Evolutionary conservation across 192 early-diverging fungal genomes (phyloP).

Genomic region (Coemansia sp.): DNA sequence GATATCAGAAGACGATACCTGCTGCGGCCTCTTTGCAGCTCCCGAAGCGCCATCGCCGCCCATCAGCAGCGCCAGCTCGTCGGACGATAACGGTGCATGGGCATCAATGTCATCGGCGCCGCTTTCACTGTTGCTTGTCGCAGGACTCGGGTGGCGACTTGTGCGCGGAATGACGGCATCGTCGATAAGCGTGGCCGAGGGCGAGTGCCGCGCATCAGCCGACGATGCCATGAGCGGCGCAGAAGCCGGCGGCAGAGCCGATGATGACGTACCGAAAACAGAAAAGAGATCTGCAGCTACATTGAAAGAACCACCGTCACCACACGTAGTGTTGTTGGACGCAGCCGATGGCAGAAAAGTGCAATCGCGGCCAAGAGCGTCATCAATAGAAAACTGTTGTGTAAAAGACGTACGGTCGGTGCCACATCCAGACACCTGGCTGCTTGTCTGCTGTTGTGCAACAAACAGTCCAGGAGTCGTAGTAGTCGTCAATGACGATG

Average conservation of each 20-base stretch:
- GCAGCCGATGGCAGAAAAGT: conserved; percentile 7
- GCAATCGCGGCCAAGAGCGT: not conserved
- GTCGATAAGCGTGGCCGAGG: conserved; percentile 6
- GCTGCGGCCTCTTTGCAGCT: not conserved
- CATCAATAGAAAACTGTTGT: conserved; percentile 12
- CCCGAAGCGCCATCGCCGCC: not conserved
- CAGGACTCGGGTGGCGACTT: conserved; percentile 37
- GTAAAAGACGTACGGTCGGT: not conserved
- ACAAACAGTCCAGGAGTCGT: not conserved
- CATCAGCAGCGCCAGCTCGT: conserved; percentile 31
- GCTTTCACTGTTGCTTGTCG: conserved; percentile 40
- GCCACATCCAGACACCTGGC: not conserved
- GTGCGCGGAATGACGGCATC: conserved; percentile 41
- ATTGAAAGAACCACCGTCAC: conserved; percentile 18
- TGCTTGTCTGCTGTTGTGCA: not conserved
- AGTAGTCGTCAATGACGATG: not conserved
- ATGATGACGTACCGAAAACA: conserved; percentile 5
- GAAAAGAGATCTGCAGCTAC: conserved; percentile 41
- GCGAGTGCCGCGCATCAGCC: not conserved
- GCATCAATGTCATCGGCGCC: conserved; percentile 22
- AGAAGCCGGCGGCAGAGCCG: not conserved
- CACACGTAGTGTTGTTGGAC: not conserved
- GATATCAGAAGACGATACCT: not conserved
- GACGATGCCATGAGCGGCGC: not conserved
- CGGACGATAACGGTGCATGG: conserved; percentile 8